These are phyloP conservation scores for Tillandsia leiboldiana DNA, from an alignment of 176 grass and related monocot species.

Conservation along the genomic window DNA sequence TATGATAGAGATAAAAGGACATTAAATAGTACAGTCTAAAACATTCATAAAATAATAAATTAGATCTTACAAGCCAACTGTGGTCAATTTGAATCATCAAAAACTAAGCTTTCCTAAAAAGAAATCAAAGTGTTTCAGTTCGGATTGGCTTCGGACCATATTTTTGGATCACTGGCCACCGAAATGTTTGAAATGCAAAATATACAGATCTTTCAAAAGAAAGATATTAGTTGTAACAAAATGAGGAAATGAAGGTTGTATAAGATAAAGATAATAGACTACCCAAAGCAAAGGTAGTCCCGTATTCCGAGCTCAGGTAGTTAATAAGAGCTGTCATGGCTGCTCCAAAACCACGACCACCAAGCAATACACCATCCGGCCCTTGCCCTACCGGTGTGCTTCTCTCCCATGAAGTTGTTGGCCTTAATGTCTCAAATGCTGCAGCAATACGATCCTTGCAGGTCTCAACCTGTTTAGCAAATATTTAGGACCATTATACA, in stretches of 20 bases:
- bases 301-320: conserved; percentile 84
- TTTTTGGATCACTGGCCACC: too few species aligned
- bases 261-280: conserved; percentile 11
- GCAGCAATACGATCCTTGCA: conserved; percentile 68
- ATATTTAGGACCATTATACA: conserved; percentile 1
- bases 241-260: conserved; percentile 2
- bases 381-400: conserved; percentile 55
- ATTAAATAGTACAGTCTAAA: too few species aligned
- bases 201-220: not conserved
- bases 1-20: too few species aligned
- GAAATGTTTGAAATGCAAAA: too few species aligned
- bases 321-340: conserved; percentile 71
- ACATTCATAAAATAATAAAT: too few species aligned
- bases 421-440: conserved; percentile 70
- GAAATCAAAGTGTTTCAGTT: too few species aligned
- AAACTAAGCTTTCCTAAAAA: too few species aligned
- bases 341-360: conserved; percentile 71
- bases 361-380: conserved; percentile 64
- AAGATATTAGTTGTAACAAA: not conserved
- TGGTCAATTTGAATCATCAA: too few species aligned
- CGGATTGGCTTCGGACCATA: too few species aligned
- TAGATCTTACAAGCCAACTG: too few species aligned
- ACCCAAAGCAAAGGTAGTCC: conserved; percentile 91
- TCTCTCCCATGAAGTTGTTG: conserved; percentile 86
- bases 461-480: conserved; percentile 55